Evolutionary conservation across 164 flowering plant genomes (phyloP), one percentile per base, ranked within the genome.

Genomic region (Magnolia sinica): DNA sequence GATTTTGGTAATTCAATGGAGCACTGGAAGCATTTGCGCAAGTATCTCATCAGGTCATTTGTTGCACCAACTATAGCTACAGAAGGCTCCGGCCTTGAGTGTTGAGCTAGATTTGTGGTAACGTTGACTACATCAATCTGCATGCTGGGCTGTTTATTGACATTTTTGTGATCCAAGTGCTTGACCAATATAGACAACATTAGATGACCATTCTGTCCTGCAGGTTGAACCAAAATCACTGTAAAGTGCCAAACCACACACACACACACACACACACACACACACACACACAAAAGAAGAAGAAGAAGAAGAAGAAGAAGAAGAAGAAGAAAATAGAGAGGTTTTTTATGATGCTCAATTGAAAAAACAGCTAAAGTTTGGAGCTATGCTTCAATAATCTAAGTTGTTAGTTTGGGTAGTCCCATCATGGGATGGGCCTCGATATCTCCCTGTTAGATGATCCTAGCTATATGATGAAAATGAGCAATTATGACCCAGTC

Each of bases 151-250:
- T 82, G 85, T 73, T 88, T 93, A 68, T 73, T 79, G 71, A 91
- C 87, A 83, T 85, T 91, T 83, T 91, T 95, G 83, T 95, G 92
- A 82, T 92, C 98, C 80, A 95, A 81, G 81, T 95, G 98, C 89
- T 95, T 95, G 78, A 91, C 86, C 87, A 95, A 82, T 51, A 86
- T 84, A 65, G 95, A 88, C 71, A 94, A 74, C 68, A 91, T 80
- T 59, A 88, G 76, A 84, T 91, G 94, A 66, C 91, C 85, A 50
- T 87, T 90, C 24, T 87, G 87, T 37, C 94, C 98, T 91, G 90
- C 72, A 72, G 71, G 74, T 71, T 45, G 23, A 69, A 29, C 5
- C 70, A 24, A 22, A 49, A 16, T 55, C 18, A 55, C 61, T 3
- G 61, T 55, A 9, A 55, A 16, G 18, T 11, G 61, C 61, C 29